phyloP scores from a whole-genome alignment of 768 basidiomycete genomes.

The Hydnum rufescens region DNA sequence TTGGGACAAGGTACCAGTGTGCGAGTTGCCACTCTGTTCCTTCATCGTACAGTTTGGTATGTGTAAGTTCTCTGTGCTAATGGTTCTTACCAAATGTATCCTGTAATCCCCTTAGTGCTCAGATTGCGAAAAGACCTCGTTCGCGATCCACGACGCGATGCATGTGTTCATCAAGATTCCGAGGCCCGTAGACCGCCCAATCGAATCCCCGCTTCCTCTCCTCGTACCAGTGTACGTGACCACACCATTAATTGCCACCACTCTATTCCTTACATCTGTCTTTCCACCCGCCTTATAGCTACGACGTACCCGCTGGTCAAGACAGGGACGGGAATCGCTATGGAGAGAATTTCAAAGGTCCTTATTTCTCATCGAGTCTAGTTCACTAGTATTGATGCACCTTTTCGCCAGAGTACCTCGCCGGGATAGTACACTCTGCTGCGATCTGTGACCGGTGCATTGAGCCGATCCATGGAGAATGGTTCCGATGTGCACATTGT shows the following conservation, averaged over 20 bases:
- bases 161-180: constrained; percentile 81
- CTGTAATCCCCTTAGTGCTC: constrained; percentile 35
- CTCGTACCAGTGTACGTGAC: constrained; percentile 44
- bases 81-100: neutral
- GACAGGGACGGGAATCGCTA: constrained; percentile 2
- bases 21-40: constrained; percentile 70
- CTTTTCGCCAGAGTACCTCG: constrained; percentile 36
- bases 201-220: constrained; percentile 36
- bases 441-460: constrained; percentile 81
- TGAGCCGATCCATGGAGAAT: constrained; percentile 61
- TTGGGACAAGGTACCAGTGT: constrained; percentile 74
- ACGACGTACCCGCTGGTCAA: constrained; percentile 4
- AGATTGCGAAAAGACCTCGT: constrained; percentile 59
- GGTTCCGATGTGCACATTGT: constrained; percentile 85
- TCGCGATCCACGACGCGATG: constrained; percentile 58
- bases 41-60: constrained; percentile 51
- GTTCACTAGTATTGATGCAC: neutral
- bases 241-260: neutral
- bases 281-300: constrained; percentile 4
- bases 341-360: constrained; percentile 4
- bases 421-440: constrained; percentile 34
- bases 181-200: constrained; percentile 47
- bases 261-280: constrained; percentile 7
- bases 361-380: neutral
- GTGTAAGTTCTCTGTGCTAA: constrained; percentile 13